A percentile compares a stretch with the other conserved stretches of the same genome.
Conservation (phyloP, 495 filamentous ascomycete species). For the Rhypophila decipiens region DNA sequence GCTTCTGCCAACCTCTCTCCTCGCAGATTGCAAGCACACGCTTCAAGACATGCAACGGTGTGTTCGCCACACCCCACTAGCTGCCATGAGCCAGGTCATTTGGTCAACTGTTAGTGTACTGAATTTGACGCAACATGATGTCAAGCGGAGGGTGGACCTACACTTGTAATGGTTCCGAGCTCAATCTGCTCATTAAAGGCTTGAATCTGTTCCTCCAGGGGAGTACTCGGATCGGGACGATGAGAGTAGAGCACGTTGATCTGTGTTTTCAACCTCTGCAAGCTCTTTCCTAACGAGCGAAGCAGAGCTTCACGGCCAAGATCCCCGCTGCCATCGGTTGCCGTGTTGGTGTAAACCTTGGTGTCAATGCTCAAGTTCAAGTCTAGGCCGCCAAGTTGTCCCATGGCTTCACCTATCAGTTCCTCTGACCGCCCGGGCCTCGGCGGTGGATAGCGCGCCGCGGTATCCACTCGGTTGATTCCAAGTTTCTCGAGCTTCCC, state of each 20-base stretch:
- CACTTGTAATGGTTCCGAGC: background rate
- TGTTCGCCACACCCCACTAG: background rate
- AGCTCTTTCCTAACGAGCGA: constrained; percentile 2
- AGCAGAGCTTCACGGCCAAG: background rate
- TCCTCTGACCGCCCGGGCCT: constrained; percentile 36
- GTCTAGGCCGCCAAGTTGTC: no score
- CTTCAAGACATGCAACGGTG: background rate
- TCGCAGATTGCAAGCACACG: constrained; percentile 31
- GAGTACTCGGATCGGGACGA: constrained; percentile 25
- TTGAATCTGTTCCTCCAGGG: constrained; percentile 25
- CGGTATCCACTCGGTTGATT: constrained; percentile 36
- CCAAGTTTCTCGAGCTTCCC: constrained; percentile 19
- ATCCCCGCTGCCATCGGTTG: background rate
- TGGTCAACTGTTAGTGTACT: no score
- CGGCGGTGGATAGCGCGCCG: constrained; percentile 38
- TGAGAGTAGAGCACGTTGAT: constrained; percentile 30
- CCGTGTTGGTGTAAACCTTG: background rate
- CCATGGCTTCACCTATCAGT: constrained; percentile 33
- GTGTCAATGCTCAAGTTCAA: background rate
- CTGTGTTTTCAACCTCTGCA: constrained; percentile 14
- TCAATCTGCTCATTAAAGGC: constrained; percentile 29
- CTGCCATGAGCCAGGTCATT: background rate
- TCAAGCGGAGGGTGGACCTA: no score
- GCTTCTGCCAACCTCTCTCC: constrained; percentile 31
- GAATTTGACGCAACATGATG: no score